Evolutionary conservation across 495 filamentous ascomycete genomes (phyloP).

Genomic region (Xeromyces bisporus): DNA sequence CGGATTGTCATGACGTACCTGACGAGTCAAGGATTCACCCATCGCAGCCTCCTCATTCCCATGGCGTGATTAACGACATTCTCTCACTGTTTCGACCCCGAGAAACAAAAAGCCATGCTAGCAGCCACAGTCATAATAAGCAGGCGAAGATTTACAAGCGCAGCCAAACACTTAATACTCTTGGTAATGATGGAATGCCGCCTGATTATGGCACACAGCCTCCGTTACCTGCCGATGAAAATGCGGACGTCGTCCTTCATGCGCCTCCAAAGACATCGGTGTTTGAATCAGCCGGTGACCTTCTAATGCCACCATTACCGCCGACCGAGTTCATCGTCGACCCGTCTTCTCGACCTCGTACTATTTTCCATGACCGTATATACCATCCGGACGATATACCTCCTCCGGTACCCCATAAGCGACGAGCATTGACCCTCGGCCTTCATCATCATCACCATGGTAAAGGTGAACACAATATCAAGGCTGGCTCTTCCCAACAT

Average conservation of each 20-base stretch:
- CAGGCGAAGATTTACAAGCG: slow-evolving; percentile 58
- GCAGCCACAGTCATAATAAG: too few species aligned
- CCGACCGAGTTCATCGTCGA: slow-evolving; percentile 63
- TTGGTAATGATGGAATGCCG: slow-evolving; percentile 22
- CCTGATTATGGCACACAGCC: slow-evolving; percentile 30
- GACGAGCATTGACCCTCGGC: slow-evolving; percentile 24
- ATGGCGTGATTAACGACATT: slow-evolving; percentile 38
- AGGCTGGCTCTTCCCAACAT: slow-evolving; percentile 3
- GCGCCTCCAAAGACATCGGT: slow-evolving; percentile 85
- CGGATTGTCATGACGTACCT: slow-evolving; percentile 1
- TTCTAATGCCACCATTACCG: slow-evolving; percentile 81
- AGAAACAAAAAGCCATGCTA: slow-evolving; percentile 14
- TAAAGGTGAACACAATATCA: slow-evolving; percentile 18
- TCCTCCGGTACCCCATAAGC: slow-evolving; percentile 50
- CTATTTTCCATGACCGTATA: slow-evolving; percentile 92
- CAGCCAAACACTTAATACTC: slow-evolving; percentile 49
- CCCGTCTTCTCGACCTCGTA: slow-evolving; percentile 64
- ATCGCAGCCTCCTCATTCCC: slow-evolving; percentile 8
- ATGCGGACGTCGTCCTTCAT: slow-evolving; percentile 28
- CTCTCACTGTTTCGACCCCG: slow-evolving; percentile 46
- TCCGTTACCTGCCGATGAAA: too few species aligned
- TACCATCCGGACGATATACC: slow-evolving; percentile 92
- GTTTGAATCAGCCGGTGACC: slow-evolving; percentile 83
- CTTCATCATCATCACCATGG: slow-evolving; percentile 27
- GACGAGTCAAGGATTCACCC: slow-evolving; percentile 5